phyloP scores from a whole-genome alignment of 2,329 filamentous ascomycete genomes.

The Zymoseptoria brevis region DNA sequence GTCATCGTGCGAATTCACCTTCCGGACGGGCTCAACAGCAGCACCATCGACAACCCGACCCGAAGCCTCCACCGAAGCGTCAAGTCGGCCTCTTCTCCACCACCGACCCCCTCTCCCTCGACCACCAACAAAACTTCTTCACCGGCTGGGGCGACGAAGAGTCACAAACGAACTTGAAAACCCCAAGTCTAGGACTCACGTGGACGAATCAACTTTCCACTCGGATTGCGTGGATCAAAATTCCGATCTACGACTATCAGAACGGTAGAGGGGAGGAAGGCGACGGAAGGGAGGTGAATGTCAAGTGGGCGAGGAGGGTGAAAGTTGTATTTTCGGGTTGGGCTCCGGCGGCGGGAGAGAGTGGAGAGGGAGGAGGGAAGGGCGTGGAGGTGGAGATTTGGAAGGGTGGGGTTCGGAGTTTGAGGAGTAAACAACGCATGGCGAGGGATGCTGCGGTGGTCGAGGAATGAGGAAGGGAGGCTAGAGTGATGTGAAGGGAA shows the following conservation, averaged over 20 bases:
- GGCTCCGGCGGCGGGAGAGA: neutral
- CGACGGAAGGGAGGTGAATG: neutral
- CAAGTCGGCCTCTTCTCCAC: constrained; percentile 33
- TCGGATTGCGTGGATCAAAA: constrained; percentile 72
- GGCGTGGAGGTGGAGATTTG: neutral
- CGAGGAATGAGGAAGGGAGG: too few species aligned
- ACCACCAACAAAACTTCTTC: constrained; percentile 91
- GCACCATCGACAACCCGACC: neutral
- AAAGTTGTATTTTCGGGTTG: neutral
- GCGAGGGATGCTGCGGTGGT: too few species aligned
- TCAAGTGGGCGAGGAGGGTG: neutral
- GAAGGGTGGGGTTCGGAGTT: neutral
- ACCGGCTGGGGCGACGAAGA: constrained; percentile 78
- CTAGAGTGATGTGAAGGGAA: too few species aligned
- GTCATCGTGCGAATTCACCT: constrained; percentile 1
- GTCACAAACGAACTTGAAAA: constrained; percentile 54
- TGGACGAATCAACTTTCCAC: constrained; percentile 86
- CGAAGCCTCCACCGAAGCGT: constrained; percentile 1
- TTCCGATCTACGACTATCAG: constrained; percentile 46
- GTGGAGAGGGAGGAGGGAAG: neutral
- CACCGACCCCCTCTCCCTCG: constrained; percentile 58
- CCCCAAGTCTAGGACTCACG: constrained; percentile 75
- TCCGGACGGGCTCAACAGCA: neutral
- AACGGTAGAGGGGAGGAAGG: too few species aligned
- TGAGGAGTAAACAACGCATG: neutral